phyloP scores from a whole-genome alignment of 2,329 filamentous ascomycete genomes.

The Xylaria sp. region DNA sequence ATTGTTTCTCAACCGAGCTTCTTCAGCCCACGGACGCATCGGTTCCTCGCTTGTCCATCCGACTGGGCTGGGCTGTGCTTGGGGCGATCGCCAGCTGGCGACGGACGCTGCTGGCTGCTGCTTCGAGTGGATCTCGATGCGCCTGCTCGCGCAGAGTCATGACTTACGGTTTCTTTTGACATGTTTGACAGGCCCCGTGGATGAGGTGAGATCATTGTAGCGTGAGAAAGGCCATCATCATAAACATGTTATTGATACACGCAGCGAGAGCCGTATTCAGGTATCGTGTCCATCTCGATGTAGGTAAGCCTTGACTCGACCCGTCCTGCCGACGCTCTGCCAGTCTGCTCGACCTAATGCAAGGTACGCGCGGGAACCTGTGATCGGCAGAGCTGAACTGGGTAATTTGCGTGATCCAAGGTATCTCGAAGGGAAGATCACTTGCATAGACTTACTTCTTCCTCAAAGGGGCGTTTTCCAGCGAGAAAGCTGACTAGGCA shows the following conservation, averaged over 20 bases:
- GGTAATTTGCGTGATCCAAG: too few species aligned
- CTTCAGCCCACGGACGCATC: slow-evolving; percentile 1
- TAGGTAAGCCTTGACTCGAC: background rate
- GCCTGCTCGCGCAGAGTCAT: background rate
- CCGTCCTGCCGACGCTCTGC: too few species aligned
- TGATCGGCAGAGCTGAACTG: background rate
- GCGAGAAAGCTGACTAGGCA: too few species aligned
- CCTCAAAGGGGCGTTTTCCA: too few species aligned
- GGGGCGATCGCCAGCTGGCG: background rate
- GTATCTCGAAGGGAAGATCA: background rate
- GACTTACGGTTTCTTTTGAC: too few species aligned
- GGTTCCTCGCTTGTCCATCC: slow-evolving; percentile 3
- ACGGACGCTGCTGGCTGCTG: background rate
- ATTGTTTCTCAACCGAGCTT: slow-evolving; percentile 8
- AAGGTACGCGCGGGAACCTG: background rate
- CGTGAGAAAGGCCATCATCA: background rate
- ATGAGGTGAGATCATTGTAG: background rate
- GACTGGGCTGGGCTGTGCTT: background rate
- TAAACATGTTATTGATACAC: too few species aligned
- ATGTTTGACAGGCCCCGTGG: background rate
- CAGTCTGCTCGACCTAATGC: background rate
- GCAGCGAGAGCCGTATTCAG: too few species aligned
- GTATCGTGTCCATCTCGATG: too few species aligned
- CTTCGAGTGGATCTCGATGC: background rate
- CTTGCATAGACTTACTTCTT: too few species aligned